Conservation (phyloP, 2,329 filamentous ascomycete species). For the Microcera coccophila region DNA sequence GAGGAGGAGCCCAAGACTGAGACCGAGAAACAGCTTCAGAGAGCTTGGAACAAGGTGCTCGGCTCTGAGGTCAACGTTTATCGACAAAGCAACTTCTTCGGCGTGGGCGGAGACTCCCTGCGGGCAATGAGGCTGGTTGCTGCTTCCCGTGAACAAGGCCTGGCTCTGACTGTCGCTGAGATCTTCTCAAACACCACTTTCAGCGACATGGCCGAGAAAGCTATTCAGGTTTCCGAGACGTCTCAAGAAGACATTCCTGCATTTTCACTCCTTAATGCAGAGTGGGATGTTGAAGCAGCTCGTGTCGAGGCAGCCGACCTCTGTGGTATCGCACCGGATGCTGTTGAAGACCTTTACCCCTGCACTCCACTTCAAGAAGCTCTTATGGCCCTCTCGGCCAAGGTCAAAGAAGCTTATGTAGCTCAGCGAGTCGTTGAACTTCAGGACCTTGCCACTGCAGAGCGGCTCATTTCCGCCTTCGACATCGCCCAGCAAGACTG, state of each 20-base stretch:
- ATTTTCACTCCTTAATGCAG: conserved; percentile 39
- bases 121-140: conserved; percentile 50
- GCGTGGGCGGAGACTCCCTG: conserved; percentile 48
- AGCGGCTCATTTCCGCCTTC: conserved; percentile 42
- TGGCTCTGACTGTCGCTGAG: conserved; percentile 42
- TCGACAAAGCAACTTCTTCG: conserved; percentile 44
- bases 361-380: conserved; percentile 54
- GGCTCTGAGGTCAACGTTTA: conserved; percentile 33
- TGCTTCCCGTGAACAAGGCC: conserved; percentile 35
- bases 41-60: conserved; percentile 38
- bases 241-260: conserved; percentile 26
- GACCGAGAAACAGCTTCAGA: conserved; percentile 36
- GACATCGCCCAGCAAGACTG: conserved; percentile 35
- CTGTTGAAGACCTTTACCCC: conserved; percentile 50
- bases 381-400: conserved; percentile 50
- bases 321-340: conserved; percentile 34
- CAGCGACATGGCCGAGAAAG: conserved; percentile 39
- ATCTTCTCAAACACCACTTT: conserved; percentile 46
- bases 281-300: conserved; percentile 34
- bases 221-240: conserved; percentile 19
- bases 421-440: conserved; percentile 47
- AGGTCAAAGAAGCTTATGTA: conserved; percentile 50
- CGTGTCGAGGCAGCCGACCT: conserved; percentile 37
- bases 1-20: conserved; percentile 35
- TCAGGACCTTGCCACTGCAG: conserved; percentile 32